Percentiles rank a stretch among this genome's conserved stretches.
Conservation (phyloP, 257 asterid species). For the Jasminum sambac region DNA sequence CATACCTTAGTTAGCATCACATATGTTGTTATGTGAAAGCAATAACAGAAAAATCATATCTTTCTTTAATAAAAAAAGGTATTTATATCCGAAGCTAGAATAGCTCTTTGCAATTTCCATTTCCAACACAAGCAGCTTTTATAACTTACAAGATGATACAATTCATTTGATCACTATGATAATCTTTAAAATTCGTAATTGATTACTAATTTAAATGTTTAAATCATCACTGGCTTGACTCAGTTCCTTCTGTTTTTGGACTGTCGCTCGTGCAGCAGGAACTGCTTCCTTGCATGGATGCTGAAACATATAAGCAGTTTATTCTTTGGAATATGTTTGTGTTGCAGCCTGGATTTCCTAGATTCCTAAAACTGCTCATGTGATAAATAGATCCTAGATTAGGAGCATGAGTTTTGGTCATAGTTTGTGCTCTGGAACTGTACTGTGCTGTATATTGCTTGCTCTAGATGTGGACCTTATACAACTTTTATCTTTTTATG, state of each 20-base stretch:
- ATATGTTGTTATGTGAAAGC: not conserved
- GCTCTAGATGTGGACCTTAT: constrained; percentile 3
- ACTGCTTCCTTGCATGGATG: not conserved
- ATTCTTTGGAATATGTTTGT: not conserved
- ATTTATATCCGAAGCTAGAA: not conserved
- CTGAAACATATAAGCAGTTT: not conserved
- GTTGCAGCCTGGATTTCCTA: not conserved
- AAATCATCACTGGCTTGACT: not conserved
- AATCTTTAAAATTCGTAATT: not conserved
- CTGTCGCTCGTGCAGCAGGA: not conserved
- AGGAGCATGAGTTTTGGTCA: not conserved
- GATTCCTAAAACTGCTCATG: not conserved
- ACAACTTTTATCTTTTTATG: constrained; percentile 1
- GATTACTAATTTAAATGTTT: not conserved
- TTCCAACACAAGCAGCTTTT: not conserved
- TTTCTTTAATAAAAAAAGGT: not conserved
- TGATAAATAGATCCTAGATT: not conserved
- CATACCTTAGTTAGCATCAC: not conserved
- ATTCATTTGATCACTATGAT: not conserved
- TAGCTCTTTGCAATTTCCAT: not conserved
- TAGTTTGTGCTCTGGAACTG: not conserved
- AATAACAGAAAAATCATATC: not conserved
- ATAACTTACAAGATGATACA: not conserved
- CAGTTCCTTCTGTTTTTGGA: not conserved
- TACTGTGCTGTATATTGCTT: not conserved